These are phyloP conservation scores for Colletotrichum sp. DNA, from an alignment of 2,329 filamentous ascomycete genomes.

Conservation along the genomic window DNA sequence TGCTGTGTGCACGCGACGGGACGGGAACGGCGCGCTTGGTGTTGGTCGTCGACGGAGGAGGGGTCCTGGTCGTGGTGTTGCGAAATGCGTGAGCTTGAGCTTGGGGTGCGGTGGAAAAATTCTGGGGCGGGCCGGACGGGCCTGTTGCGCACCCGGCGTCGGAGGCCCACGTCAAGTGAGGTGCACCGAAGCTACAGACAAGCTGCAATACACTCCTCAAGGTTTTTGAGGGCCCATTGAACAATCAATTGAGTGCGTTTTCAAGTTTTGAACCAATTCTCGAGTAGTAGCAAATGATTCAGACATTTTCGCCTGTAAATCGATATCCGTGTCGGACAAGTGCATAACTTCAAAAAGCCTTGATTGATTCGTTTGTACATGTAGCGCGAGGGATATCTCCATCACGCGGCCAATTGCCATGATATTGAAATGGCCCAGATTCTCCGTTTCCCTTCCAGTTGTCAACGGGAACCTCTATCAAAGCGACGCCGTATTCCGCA, in stretches of 20 bases:
- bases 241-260: not conserved
- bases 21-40: not conserved
- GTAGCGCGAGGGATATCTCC: constrained; percentile 13
- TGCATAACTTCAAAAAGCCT: constrained; percentile 14
- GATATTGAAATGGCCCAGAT: not conserved
- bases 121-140: constrained; percentile 22
- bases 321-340: not conserved
- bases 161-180: not conserved
- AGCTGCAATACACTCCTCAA: not conserved
- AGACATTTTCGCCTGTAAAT: not conserved
- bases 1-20: not conserved
- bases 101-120: constrained; percentile 19
- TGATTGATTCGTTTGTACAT: constrained; percentile 22
- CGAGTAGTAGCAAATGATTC: not conserved
- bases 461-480: not conserved
- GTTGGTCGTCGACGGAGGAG: not conserved
- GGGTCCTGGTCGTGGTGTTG: constrained; percentile 2
- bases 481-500: not conserved
- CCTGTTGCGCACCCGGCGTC: constrained; percentile 12
- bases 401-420: constrained; percentile 16
- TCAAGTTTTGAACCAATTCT: not conserved
- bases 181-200: not conserved
- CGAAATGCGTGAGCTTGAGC: constrained; percentile 11
- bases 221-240: not conserved
- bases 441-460: not conserved